Evolutionary conservation across 768 basidiomycete genomes (phyloP).

Genomic region (Boletus sp.): DNA sequence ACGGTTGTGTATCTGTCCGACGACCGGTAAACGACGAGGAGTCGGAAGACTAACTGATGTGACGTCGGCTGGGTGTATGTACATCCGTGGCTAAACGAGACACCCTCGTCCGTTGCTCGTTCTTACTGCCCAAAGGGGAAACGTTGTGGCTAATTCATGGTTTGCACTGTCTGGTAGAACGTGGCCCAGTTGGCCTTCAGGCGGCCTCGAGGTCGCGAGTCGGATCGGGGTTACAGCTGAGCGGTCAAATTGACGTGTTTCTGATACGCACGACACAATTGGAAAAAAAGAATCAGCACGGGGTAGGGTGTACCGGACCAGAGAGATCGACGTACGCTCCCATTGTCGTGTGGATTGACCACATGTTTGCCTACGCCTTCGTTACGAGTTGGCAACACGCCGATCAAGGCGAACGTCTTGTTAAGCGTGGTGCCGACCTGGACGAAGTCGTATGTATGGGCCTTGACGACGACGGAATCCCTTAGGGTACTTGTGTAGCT

Average conservation of each 20-base stretch:
- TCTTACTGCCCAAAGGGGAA: slow-evolving; percentile 16
- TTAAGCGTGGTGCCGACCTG: slow-evolving; percentile 1
- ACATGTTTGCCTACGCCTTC: slow-evolving; percentile 18
- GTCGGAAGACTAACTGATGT: background rate
- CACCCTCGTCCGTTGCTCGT: no score
- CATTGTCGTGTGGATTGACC: slow-evolving; percentile 5
- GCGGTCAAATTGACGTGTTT: slow-evolving; percentile 17
- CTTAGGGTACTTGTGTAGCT: slow-evolving; percentile 12
- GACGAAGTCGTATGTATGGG: slow-evolving; percentile 9
- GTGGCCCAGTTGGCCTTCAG: slow-evolving; percentile 21
- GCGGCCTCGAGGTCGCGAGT: slow-evolving; percentile 15
- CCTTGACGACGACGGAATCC: slow-evolving; percentile 20
- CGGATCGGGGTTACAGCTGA: slow-evolving; percentile 21
- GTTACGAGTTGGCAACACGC: slow-evolving; percentile 14
- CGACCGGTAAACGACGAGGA: background rate
- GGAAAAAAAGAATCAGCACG: slow-evolving; percentile 1
- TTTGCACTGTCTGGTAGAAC: slow-evolving; percentile 9
- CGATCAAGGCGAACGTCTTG: background rate
- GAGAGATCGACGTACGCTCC: slow-evolving; percentile 7
- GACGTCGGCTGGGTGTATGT: background rate
- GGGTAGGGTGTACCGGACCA: no score
- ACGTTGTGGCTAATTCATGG: slow-evolving; percentile 11
- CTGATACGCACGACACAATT: slow-evolving; percentile 19
- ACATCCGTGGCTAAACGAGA: no score
- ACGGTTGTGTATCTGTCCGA: background rate